A percentile compares a stretch with the other conserved stretches of the same genome.
Conservation (phyloP, 805 yeast genomes). For the Saturnispora quitensis region DNA sequence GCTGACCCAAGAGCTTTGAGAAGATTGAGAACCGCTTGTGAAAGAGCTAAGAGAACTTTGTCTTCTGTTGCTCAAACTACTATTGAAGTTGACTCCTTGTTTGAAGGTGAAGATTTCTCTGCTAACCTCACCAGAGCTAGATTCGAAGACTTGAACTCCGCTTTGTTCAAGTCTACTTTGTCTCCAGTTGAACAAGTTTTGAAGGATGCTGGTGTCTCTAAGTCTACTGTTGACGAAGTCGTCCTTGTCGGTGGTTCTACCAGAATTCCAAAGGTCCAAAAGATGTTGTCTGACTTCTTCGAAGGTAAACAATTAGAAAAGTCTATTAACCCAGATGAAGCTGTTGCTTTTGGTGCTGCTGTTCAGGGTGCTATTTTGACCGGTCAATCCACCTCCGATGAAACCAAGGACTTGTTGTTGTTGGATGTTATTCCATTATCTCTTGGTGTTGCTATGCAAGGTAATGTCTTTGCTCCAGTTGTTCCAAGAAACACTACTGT, state of each 20-base stretch:
- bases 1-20: constrained; percentile 91
- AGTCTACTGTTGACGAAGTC: constrained; percentile 84
- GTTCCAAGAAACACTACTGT: constrained; percentile 99
- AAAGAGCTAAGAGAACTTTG: constrained; percentile 97
- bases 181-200: constrained; percentile 93
- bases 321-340: constrained; percentile 98
- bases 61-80: constrained; percentile 95
- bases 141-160: constrained; percentile 92
- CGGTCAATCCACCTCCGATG: constrained; percentile 81
- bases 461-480: constrained; percentile 97
- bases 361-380: constrained; percentile 98
- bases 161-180: constrained; percentile 85
- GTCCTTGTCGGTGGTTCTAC: constrained; percentile 98
- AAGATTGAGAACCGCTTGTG: constrained; percentile 98
- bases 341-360: constrained; percentile 99
- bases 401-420: constrained; percentile 90
- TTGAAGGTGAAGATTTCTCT: constrained; percentile 92
- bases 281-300: constrained; percentile 86
- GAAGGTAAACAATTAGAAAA: constrained; percentile 95
- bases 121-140: constrained; percentile 94
- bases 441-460: constrained; percentile 99
- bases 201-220: constrained; percentile 82
- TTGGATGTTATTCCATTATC: constrained; percentile 98
- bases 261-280: constrained; percentile 97
- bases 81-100: constrained; percentile 91